Evolutionary conservation across 2,329 filamentous ascomycete species (phyloP).

Genomic region (Samsoniella hepiali): DNA sequence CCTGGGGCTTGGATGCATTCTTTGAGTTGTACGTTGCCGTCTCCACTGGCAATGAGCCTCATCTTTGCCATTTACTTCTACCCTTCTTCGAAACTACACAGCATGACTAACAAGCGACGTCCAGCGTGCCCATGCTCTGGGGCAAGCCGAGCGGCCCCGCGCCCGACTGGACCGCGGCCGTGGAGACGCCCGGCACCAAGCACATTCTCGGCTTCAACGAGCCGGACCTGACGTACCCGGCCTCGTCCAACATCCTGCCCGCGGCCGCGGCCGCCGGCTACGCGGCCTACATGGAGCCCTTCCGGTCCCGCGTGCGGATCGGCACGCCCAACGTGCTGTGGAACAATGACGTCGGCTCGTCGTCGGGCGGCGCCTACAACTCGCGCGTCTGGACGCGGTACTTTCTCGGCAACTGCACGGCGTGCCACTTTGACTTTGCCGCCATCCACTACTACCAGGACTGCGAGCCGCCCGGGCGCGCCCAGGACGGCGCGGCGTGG

Average conservation of each 20-base stretch:
- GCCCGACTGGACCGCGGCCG: slow-evolving; percentile 4
- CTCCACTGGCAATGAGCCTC: neutral
- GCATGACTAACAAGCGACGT: neutral
- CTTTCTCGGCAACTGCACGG: slow-evolving; percentile 4
- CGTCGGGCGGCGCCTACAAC: neutral
- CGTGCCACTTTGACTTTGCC: slow-evolving; percentile 3
- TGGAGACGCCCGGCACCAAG: neutral
- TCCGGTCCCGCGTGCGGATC: neutral
- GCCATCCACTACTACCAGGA: slow-evolving; percentile 11
- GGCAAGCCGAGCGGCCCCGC: neutral
- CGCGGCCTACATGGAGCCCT: neutral
- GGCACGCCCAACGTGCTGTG: slow-evolving; percentile 1
- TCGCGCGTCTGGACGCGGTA: slow-evolving; percentile 1
- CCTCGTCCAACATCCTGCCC: neutral
- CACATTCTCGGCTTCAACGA: slow-evolving; percentile 7
- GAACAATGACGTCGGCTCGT: slow-evolving; percentile 1
- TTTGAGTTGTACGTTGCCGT: neutral
- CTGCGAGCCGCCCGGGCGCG: neutral
- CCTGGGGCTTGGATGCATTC: neutral
- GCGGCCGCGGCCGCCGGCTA: slow-evolving; percentile 2
- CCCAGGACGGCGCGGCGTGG: neutral
- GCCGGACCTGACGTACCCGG: slow-evolving; percentile 2
- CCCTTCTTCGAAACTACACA: neutral
- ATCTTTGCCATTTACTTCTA: no score
- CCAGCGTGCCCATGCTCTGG: slow-evolving; percentile 7